Conservation (phyloP, 768 basidiomycete genomes). For the Trametes cingulata region DNA sequence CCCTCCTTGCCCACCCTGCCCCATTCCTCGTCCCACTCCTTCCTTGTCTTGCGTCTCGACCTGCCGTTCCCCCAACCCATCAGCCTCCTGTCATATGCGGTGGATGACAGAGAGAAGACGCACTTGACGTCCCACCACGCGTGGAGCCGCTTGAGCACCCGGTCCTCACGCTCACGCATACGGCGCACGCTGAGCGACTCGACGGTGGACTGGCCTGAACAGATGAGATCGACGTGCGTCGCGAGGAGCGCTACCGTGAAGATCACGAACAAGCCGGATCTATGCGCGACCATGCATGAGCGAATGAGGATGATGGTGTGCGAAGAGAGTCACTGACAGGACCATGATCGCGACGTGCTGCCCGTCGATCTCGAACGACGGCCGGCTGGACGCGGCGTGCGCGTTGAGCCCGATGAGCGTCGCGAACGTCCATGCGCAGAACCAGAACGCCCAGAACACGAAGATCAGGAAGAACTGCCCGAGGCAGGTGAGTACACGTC, state of each 20-base stretch:
- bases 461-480: conserved; percentile 84
- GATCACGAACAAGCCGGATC: conserved; percentile 67
- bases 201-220: conserved; percentile 73
- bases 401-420: conserved; percentile 60
- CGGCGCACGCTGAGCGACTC: conserved; percentile 63
- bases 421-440: conserved; percentile 61
- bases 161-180: conserved; percentile 67
- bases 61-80: conserved; percentile 35
- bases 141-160: conserved; percentile 49
- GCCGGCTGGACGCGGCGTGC: conserved; percentile 24
- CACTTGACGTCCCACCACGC: conserved; percentile 58
- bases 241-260: conserved; percentile 62
- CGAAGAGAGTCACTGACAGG: conserved; percentile 50
- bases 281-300: conserved; percentile 30
- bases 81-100: not conserved
- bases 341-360: conserved; percentile 74
- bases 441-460: conserved; percentile 59
- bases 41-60: conserved; percentile 45
- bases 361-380: conserved; percentile 50
- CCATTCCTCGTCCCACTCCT: conserved; percentile 80
- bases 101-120: conserved; percentile 23
- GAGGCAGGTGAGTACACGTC: not conserved
- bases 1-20: conserved; percentile 74
- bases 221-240: conserved; percentile 63
- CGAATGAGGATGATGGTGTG: not conserved